These are phyloP conservation scores for Fusarium verticillioides DNA, from an alignment of 2,329 filamentous ascomycete species.

Conservation along the genomic window DNA sequence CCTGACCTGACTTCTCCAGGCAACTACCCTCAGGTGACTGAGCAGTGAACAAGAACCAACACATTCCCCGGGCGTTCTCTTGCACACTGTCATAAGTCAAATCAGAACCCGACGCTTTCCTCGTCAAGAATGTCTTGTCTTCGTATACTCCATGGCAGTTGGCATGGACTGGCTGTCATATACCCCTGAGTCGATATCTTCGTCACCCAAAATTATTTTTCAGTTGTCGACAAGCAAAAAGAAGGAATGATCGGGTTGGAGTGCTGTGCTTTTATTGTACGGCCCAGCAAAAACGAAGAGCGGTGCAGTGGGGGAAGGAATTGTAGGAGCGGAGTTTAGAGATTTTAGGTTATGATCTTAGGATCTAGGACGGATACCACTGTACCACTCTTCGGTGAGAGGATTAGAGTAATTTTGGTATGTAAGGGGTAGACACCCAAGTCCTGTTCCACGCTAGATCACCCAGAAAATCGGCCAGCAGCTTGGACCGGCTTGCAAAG, in stretches of 20 bases:
- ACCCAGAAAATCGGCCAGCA: not conserved
- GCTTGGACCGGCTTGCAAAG: not conserved
- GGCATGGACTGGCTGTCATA: not conserved
- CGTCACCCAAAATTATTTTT: not conserved
- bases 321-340: not conserved
- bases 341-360: not conserved
- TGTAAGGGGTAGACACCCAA: not conserved
- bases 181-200: not conserved
- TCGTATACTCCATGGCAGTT: not conserved
- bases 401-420: not conserved
- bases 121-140: not conserved
- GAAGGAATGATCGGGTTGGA: not conserved
- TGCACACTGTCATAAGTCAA: not conserved
- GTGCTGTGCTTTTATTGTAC: no score
- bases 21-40: not conserved
- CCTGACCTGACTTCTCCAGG: not conserved
- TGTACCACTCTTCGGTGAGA: not conserved
- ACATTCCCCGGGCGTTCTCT: not conserved
- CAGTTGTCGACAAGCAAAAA: not conserved
- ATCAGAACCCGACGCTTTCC: no score
- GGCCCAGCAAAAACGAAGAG: not conserved
- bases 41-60: not conserved
- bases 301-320: not conserved
- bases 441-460: not conserved
- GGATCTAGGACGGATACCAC: conserved; percentile 2